phyloP scores from a whole-genome alignment of 108 stramenopile genomes.

The Skeletonema menzelii region DNA sequence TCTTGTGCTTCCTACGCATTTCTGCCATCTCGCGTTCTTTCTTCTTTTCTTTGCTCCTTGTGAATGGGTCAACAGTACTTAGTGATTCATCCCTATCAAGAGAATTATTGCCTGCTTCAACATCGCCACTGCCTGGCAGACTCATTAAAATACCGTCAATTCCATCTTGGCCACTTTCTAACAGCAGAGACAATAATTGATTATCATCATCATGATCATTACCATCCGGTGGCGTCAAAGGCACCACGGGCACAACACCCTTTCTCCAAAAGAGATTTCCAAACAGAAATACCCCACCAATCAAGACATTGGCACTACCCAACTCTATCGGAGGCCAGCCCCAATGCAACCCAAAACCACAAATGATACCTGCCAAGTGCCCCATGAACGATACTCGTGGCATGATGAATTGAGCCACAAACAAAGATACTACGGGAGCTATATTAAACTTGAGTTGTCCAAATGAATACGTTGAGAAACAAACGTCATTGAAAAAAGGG shows the following conservation, averaged over 20 bases:
- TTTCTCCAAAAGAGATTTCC: slow-evolving; percentile 26
- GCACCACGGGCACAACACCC: slow-evolving; percentile 27
- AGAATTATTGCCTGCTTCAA: neutral
- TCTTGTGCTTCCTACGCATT: slow-evolving; percentile 22
- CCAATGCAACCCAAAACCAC: slow-evolving; percentile 81
- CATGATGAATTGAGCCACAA: slow-evolving; percentile 69
- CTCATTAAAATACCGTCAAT: slow-evolving; percentile 1
- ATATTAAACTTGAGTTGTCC: slow-evolving; percentile 56
- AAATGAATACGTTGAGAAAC: slow-evolving; percentile 59
- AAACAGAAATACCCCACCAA: slow-evolving; percentile 55
- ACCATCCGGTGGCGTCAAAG: slow-evolving; percentile 5
- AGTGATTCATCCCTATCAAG: neutral
- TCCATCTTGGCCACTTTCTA: slow-evolving; percentile 2
- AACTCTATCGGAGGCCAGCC: slow-evolving; percentile 60
- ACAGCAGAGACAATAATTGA: slow-evolving; percentile 9
- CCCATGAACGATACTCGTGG: slow-evolving; percentile 76
- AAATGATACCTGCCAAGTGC: slow-evolving; percentile 77
- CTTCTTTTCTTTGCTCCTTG: slow-evolving; percentile 24
- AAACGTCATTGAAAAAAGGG: slow-evolving; percentile 66
- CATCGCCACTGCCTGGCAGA: neutral
- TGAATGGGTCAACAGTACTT: slow-evolving; percentile 17
- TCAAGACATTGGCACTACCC: slow-evolving; percentile 58
- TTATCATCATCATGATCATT: slow-evolving; percentile 16
- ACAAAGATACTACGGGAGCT: slow-evolving; percentile 69
- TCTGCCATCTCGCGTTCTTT: slow-evolving; percentile 39